Base-by-base conservation (phyloP, 192 early-diverging fungal species). In the Gaertneriomyces semiglobifer region DNA sequence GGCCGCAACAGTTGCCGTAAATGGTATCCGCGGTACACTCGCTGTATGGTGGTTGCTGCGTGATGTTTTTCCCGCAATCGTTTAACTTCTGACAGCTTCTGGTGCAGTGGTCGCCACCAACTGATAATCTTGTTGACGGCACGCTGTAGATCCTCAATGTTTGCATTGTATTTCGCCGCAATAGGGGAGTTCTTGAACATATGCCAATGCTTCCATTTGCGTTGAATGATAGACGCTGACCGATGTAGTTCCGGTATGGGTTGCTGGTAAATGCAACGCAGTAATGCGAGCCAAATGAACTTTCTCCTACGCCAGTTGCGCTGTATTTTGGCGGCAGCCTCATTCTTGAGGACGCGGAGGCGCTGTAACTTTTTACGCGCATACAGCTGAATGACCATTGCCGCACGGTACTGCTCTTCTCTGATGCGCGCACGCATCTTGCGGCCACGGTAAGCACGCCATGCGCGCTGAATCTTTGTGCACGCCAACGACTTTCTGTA, bases 191-290 rank as follows among this genome's bases (percentile, higher is more conserved):
- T 85, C 45, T 71, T 71, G 70, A 75, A 85, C 72, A 77, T 75
- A 52, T 66, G 73, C 83, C 83, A 85, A 43, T 85, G 62, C 47
- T 79, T 65, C 77, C 78, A 85, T 55, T 76, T 80, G 42, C 70
- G 61, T 58, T 85, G 83, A 52, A 85, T 83, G 38, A 72, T 60
- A 6, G 52, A 65, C 4, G 83, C 83, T 14, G 75, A 68, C 7
- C 74, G 70, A 58, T 85, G 83, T 38, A 85, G 65, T 51, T 78
- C 77, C 6, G 70, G 65, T 47, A 85, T 81, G 14, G 83, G 74
- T 50, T 74, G 69, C 66, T 79, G 80, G 60, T 85, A 85, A n/a
- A 78, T 85, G 52, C 78, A 79, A 10, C 83, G 80, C 62, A 85
- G 52, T 33, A 85, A 68, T 1, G 81, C 81, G 42, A 81, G 50